Evolutionary conservation across 129 eudicot species (phyloP).

Genomic region (Solidago caesia): DNA sequence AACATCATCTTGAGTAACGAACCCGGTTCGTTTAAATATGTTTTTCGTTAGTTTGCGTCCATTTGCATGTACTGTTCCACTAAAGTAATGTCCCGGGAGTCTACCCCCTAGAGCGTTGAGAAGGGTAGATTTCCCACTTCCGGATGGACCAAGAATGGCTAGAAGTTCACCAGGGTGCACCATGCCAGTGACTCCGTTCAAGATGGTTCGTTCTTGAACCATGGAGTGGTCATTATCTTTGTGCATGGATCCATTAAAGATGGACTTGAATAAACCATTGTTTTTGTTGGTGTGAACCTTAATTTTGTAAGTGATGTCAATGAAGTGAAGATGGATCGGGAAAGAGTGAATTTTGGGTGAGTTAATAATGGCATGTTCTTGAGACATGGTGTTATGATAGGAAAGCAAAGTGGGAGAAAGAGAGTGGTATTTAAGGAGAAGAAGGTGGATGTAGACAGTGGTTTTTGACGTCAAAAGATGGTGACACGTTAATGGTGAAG

Average conservation of each 20-base stretch:
- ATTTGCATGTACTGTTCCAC: slow-evolving; percentile 69
- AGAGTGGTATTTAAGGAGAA: slow-evolving; percentile 31
- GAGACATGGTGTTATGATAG: slow-evolving; percentile 11
- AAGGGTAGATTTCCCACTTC: slow-evolving; percentile 93
- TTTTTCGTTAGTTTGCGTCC: slow-evolving; percentile 47
- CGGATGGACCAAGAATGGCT: slow-evolving; percentile 92
- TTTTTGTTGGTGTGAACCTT: slow-evolving; percentile 28
- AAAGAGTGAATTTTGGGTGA: slow-evolving; percentile 1
- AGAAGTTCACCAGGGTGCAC: slow-evolving; percentile 77
- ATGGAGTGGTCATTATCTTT: slow-evolving; percentile 10
- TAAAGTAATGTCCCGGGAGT: slow-evolving; percentile 46
- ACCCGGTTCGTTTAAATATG: slow-evolving; percentile 56
- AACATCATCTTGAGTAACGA: slow-evolving; percentile 87
- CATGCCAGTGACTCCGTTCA: slow-evolving; percentile 72
- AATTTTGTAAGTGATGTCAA: slow-evolving; percentile 63
- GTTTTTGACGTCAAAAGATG: slow-evolving; percentile 41
- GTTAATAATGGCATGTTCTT: slow-evolving; percentile 10
- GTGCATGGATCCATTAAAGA: slow-evolving; percentile 20
- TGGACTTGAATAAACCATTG: slow-evolving; percentile 25
- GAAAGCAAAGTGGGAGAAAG: neutral
- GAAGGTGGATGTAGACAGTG: slow-evolving; percentile 36
- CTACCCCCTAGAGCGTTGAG: slow-evolving; percentile 80
- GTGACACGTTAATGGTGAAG: slow-evolving; percentile 34
- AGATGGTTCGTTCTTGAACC: slow-evolving; percentile 50
- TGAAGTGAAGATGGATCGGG: slow-evolving; percentile 46